Evolutionary conservation across 176 grass and related monocot genomes (phyloP).

Genomic region (Rhynchospora pubera): DNA sequence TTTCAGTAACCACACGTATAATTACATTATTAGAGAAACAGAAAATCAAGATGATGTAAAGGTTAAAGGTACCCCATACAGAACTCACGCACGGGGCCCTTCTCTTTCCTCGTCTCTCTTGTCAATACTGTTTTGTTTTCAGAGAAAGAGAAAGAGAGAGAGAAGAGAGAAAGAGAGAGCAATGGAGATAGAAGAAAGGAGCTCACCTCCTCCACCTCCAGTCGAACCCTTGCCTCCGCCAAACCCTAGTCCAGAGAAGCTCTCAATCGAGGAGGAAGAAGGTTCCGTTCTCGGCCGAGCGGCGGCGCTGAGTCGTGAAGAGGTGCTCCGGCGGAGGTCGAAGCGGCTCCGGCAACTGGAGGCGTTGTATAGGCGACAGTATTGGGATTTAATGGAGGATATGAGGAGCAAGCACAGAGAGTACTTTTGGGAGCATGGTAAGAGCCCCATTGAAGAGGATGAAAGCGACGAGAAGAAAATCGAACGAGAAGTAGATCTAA

Average conservation of each 20-base stretch:
- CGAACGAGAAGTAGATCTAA: neutral
- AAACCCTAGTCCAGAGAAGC: constrained; percentile 1
- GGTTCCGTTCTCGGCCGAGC: neutral
- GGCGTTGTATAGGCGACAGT: constrained; percentile 40
- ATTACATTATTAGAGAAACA: neutral
- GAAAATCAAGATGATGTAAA: neutral
- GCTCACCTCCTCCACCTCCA: neutral
- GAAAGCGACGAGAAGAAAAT: neutral
- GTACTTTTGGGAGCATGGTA: constrained; percentile 68
- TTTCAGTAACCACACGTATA: neutral
- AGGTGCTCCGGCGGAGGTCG: constrained; percentile 58
- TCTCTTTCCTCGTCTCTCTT: neutral
- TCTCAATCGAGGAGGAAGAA: constrained; percentile 32
- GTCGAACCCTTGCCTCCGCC: neutral
- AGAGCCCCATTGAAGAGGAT: constrained; percentile 47
- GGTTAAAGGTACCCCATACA: neutral
- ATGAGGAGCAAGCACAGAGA: constrained; percentile 56
- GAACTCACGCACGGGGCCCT: neutral
- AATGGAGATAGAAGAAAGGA: constrained; percentile 18
- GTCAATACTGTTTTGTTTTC: constrained; percentile 1
- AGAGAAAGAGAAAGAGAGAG: neutral
- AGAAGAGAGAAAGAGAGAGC: neutral
- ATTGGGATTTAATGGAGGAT: constrained; percentile 79
- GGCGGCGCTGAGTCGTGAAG: constrained; percentile 67
- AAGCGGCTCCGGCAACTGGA: constrained; percentile 36